A percentile compares a stretch with the other conserved stretches of the same genome.
These are phyloP conservation scores for Pleurotus salmoneostramineus DNA, from an alignment of 768 basidiomycete species.

Conservation along the genomic window DNA sequence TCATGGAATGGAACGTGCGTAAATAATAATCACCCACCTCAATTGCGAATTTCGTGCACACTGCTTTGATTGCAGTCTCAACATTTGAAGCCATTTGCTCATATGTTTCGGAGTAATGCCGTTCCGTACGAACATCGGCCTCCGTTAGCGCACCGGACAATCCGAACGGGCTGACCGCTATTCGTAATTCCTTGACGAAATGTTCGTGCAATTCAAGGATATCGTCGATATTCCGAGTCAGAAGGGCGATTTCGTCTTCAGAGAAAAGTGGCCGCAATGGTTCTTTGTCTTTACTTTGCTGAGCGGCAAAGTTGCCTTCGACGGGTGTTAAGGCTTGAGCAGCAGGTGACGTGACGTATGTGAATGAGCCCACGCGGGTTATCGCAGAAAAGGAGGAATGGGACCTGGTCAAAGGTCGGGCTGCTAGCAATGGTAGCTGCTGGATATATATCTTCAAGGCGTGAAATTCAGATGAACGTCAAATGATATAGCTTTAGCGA, in stretches of 20 bases:
- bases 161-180: conserved; percentile 47
- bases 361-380: conserved; percentile 42
- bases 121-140: conserved; percentile 7
- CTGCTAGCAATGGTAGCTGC: conserved; percentile 43
- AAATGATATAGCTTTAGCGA: background rate
- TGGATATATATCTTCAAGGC: conserved; percentile 59
- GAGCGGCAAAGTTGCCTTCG: background rate
- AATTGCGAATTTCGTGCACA: conserved; percentile 54
- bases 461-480: background rate
- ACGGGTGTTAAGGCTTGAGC: conserved; percentile 9
- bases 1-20: background rate
- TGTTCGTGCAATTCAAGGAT: conserved; percentile 66
- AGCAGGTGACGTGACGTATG: conserved; percentile 19
- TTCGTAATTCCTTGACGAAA: conserved; percentile 53
- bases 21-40: conserved; percentile 35
- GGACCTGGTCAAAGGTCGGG: conserved; percentile 32
- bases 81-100: conserved; percentile 23
- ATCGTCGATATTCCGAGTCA: conserved; percentile 67
- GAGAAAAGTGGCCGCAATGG: conserved; percentile 51
- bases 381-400: conserved; percentile 38
- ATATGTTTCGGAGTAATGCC: background rate
- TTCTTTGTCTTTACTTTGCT: conserved; percentile 18
- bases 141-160: conserved; percentile 31
- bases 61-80: conserved; percentile 41
- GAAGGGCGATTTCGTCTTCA: conserved; percentile 48